Base-by-base conservation (phyloP, 2,329 filamentous ascomycete genomes). In the Coniochaeta ligniaria region DNA sequence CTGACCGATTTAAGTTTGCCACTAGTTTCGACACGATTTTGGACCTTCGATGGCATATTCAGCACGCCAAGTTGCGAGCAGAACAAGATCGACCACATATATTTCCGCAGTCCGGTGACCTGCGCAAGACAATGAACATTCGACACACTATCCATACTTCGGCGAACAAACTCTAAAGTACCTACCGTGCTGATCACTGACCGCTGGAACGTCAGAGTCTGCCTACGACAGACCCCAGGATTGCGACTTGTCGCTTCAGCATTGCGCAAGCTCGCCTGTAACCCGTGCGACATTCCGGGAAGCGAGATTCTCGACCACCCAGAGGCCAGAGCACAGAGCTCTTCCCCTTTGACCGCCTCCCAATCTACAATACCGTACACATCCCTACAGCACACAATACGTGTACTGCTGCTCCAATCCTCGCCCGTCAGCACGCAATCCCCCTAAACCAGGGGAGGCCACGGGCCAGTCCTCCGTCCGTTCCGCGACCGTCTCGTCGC, bases 371-470 rank as follows among this genome's bases (percentile, higher is more conserved):
- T 36, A 35, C 26, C 31, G 1, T 36, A 26, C 22, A 45, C 17
- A 26, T 20, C 24, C 12, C 7, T 28, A 52, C 47, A 31, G 47
- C 47, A 52, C 7, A 31, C 22, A 26, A 52, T 28, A 28, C 47
- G 20, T 45, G 33, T 43, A 54, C 47, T 54, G 60, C 59, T 59
- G 35, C 57, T 59, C 36, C 63, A 63, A 58, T 57, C 57, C 59
- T 61, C 56, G 58, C 62, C 57, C 57, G 31, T 58, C 63, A 70
- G 68, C 68, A 70, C 68, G 68, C 67, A 60, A 70, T 70, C 65
- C 60, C 31, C 38, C 38, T n/a, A 28, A 20, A 36, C 35, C 6
- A 31, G 56, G 17, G 33, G 6, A 14, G 31, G 24, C 22, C 7
- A 57, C 54, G 28, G 54, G 14, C 54, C 54, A 57, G 33, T 65